phyloP scores from a whole-genome alignment of 805 yeast species.

The Phaffomyces antillensis region DNA sequence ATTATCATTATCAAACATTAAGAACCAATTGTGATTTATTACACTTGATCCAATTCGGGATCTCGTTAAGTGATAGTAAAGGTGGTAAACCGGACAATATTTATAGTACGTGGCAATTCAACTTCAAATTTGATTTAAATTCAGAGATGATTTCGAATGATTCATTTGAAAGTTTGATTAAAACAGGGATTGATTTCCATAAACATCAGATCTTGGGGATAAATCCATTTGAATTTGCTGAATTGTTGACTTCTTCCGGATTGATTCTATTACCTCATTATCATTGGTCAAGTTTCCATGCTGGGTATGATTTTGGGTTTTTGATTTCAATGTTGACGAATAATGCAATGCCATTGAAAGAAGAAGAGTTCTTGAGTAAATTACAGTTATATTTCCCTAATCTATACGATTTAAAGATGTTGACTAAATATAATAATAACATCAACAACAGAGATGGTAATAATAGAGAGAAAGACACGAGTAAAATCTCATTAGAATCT shows the following conservation, averaged over 20 bases:
- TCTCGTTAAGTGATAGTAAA: slow-evolving; percentile 60
- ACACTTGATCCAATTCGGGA: slow-evolving; percentile 79
- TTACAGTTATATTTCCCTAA: slow-evolving; percentile 70
- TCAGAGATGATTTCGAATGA: slow-evolving; percentile 84
- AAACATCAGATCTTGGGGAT: slow-evolving; percentile 74
- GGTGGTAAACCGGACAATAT: slow-evolving; percentile 64
- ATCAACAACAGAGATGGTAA: not conserved
- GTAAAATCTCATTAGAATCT: slow-evolving; percentile 39
- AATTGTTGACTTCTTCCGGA: slow-evolving; percentile 79
- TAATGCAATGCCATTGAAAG: slow-evolving; percentile 70
- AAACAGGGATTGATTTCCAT: slow-evolving; percentile 77
- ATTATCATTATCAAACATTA: slow-evolving; percentile 93
- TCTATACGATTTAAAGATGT: slow-evolving; percentile 70
- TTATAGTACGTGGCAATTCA: slow-evolving; percentile 92
- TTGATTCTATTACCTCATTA: slow-evolving; percentile 58
- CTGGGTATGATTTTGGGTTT: slow-evolving; percentile 93
- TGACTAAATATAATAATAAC: slow-evolving; percentile 26
- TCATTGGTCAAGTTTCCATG: slow-evolving; percentile 88
- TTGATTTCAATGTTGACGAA: slow-evolving; percentile 70
- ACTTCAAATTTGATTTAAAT: slow-evolving; percentile 72
- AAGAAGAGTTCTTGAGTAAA: slow-evolving; percentile 70
- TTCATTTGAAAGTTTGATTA: slow-evolving; percentile 69
- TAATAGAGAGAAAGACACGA: slow-evolving; percentile 11
- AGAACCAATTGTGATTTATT: slow-evolving; percentile 85
- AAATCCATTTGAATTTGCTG: slow-evolving; percentile 73